These are phyloP conservation scores for Penicillium cataractarum DNA, from an alignment of 495 filamentous ascomycete genomes.

Conservation along the genomic window DNA sequence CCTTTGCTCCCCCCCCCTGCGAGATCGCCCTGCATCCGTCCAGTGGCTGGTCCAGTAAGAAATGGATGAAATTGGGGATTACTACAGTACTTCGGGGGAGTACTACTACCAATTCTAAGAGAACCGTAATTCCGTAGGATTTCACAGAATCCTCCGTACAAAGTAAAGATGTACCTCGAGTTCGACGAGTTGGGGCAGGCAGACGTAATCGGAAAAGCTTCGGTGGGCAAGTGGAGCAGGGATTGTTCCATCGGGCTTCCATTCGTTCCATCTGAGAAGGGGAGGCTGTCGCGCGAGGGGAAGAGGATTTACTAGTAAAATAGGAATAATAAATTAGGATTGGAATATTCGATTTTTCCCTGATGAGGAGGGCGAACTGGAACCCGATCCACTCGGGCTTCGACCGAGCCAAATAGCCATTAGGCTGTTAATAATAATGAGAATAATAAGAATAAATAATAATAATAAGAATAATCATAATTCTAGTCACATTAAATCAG, in stretches of 20 bases:
- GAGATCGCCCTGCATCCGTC: constrained; percentile 3
- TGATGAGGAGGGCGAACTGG: neutral
- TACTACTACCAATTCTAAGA: neutral
- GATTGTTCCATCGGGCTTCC: constrained; percentile 30
- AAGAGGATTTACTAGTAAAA: neutral
- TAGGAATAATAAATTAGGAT: neutral
- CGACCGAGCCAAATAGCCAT: constrained; percentile 11
- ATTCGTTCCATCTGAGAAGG: constrained; percentile 23
- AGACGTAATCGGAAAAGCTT: constrained; percentile 18
- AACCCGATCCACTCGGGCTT: constrained; percentile 13
- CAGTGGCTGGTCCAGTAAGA: neutral
- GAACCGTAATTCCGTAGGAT: neutral
- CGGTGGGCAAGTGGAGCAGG: constrained; percentile 19
- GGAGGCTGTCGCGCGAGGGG: constrained; percentile 18
- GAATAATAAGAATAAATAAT: neutral
- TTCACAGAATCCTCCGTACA: neutral
- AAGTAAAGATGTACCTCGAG: neutral
- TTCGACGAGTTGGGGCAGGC: neutral
- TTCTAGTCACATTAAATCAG: neutral
- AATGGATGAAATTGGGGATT: neutral
- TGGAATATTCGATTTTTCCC: neutral
- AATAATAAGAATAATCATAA: neutral
- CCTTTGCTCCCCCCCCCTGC: neutral
- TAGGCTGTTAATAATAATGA: neutral
- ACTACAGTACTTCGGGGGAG: neutral